Percentiles rank a stretch among this genome's conserved stretches.
phyloP scores from a whole-genome alignment of 306 rosid species.

The Phaseolus lunatus region DNA sequence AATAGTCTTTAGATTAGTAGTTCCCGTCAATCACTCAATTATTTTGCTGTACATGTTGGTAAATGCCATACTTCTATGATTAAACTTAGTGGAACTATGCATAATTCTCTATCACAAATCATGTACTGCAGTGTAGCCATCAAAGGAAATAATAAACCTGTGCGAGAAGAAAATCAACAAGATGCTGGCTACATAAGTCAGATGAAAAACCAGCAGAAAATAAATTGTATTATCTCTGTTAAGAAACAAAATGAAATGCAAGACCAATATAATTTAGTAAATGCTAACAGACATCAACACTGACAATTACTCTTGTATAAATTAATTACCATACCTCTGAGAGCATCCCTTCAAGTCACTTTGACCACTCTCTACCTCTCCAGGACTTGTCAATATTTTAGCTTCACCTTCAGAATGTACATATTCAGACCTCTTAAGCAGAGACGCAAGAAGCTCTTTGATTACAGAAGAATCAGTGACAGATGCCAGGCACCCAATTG shows the following conservation, averaged over 20 bases:
- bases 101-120: slow-evolving; percentile 4
- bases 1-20: not conserved
- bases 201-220: not conserved
- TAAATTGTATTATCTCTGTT: not conserved
- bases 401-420: slow-evolving; percentile 54
- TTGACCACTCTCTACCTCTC: slow-evolving; percentile 45
- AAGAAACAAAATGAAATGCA: not conserved
- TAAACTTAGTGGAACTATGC: slow-evolving; percentile 5
- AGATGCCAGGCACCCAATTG: slow-evolving; percentile 87
- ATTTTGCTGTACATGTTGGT: not conserved
- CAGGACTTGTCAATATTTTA: slow-evolving; percentile 47
- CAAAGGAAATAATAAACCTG: not conserved
- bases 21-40: not conserved
- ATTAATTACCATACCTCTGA: slow-evolving; percentile 57
- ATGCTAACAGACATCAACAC: slow-evolving; percentile 1
- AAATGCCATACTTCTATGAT: not conserved
- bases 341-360: slow-evolving; percentile 56
- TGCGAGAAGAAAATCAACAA: not conserved
- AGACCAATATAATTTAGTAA: not conserved
- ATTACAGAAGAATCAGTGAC: slow-evolving; percentile 72
- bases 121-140: not conserved
- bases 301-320: slow-evolving; percentile 15
- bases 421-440: slow-evolving; percentile 63
- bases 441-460: slow-evolving; percentile 60
- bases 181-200: not conserved